Percentiles rank a stretch among this genome's conserved stretches.
Evolutionary conservation across 768 basidiomycete species (phyloP).

Genomic region (Amanita rimosa): DNA sequence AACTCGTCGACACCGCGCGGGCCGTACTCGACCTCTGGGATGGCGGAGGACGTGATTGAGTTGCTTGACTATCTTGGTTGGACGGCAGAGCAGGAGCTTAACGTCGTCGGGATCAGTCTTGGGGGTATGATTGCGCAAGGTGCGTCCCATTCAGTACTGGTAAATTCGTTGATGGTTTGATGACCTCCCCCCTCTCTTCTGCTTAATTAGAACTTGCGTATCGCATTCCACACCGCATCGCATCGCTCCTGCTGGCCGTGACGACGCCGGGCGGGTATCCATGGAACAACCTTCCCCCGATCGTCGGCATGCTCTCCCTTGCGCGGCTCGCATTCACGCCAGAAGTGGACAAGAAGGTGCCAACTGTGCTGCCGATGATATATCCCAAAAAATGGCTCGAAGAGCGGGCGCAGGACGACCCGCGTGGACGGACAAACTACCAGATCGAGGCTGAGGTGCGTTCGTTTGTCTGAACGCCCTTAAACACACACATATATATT

Average conservation of each 20-base stretch:
- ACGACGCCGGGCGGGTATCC: constrained; percentile 55
- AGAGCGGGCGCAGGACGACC: constrained; percentile 37
- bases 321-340: constrained; percentile 27
- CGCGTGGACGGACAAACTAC: constrained; percentile 49
- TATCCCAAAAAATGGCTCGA: constrained; percentile 56
- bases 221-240: constrained; percentile 54
- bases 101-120: constrained; percentile 65
- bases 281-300: constrained; percentile 56
- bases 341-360: constrained; percentile 36
- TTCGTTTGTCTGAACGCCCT: background rate
- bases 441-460: constrained; percentile 47
- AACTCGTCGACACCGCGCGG: constrained; percentile 61
- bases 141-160: no score
- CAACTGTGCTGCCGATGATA: constrained; percentile 42
- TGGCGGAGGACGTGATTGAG: constrained; percentile 66
- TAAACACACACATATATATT: no score
- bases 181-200: background rate
- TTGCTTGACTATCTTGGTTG: constrained; percentile 65
- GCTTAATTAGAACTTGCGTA: constrained; percentile 40
- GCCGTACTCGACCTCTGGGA: constrained; percentile 70
- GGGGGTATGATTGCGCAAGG: constrained; percentile 85
- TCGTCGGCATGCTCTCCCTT: constrained; percentile 25
- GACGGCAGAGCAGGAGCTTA: constrained; percentile 48
- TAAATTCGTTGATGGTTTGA: no score
- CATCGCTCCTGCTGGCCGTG: constrained; percentile 54